Evolutionary conservation across 1,284 basidiomycete species (phyloP), one percentile per base, ranked within the genome.

Genomic region (Malassezia psittaci): DNA sequence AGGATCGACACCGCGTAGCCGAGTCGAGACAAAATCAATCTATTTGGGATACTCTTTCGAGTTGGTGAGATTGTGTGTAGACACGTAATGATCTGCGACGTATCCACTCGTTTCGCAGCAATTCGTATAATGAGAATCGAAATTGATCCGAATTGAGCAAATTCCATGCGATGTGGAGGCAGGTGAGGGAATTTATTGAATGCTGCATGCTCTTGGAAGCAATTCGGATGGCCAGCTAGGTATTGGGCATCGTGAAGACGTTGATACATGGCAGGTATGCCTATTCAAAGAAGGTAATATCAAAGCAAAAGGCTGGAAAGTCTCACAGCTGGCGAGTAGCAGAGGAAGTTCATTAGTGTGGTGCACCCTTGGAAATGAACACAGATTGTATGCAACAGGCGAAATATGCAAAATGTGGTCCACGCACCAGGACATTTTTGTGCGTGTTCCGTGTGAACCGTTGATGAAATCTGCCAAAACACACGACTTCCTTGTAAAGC

Each of bases 151-250:
- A n/a, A n/a, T n/a, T n/a, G n/a, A n/a, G n/a, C n/a, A n/a, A n/a
- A n/a, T n/a, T n/a, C n/a, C n/a, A n/a, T n/a, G n/a, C n/a, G n/a
- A n/a, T n/a, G 24, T 29, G 24, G 24, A 29, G 24, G 24, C 24
- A 3, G 7, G 3, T 7, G 24, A 4, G 3, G 24, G 7, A 4
- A 29, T 29, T 29, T 29, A 29, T 29, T 15, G 19, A 19, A 16
- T 29, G 32, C 45, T 53, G 12, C 38, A 29, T 5, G 57, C 51
- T 12, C 36, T 33, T 8, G 57, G 57, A 7, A 54, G 52, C 38
- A 59, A 59, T 40, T 19, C 47, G 3, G 42, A 54, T 8, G 57
- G 41, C 1, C 57, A 59, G 43, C 35, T 59, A 32, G 57, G 57
- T 24, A 19, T 59, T 6, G 57, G 57, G 10, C 46, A 50, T 36